phyloP scores from a whole-genome alignment of 2,329 filamentous ascomycete species.

The Beauveria medogensis region DNA sequence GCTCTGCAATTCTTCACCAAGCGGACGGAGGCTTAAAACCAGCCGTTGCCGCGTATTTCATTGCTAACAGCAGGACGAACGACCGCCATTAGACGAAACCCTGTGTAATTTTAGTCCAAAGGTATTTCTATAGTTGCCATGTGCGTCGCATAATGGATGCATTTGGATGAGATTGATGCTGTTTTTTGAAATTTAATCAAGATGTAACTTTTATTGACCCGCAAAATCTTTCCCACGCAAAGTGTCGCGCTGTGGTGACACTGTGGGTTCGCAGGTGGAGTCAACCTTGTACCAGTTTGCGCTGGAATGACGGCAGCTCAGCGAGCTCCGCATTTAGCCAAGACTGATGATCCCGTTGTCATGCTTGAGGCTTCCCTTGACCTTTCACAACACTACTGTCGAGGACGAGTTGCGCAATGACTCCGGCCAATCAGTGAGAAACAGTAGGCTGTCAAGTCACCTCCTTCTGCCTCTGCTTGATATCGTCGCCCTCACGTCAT shows the following conservation, averaged over 20 bases:
- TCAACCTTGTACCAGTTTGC: neutral
- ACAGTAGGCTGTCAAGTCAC: neutral
- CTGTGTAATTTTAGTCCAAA: conserved; percentile 3
- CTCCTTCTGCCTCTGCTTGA: neutral
- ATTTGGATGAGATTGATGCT: neutral
- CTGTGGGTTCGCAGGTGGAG: neutral
- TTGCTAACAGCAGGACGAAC: conserved; percentile 10
- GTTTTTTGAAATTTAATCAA: too few relatives aligned
- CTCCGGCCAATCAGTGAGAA: neutral
- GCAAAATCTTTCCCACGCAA: too few relatives aligned
- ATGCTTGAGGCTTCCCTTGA: neutral
- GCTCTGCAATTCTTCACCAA: neutral
- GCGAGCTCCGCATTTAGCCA: neutral
- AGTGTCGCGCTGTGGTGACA: too few relatives aligned
- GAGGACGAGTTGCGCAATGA: neutral
- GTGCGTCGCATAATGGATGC: neutral
- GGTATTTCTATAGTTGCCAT: neutral
- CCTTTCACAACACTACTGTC: neutral
- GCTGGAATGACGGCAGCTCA: conserved; percentile 4
- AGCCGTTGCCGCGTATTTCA: neutral
- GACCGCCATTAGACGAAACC: neutral
- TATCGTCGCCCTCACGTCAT: neutral
- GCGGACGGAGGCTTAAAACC: neutral
- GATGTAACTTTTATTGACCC: too few relatives aligned
- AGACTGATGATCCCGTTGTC: neutral